A percentile compares a stretch with the other conserved stretches of the same genome.
These are phyloP conservation scores for Elongisporangium undulatum DNA, from an alignment of 352 stramenopile species.

Conservation along the genomic window DNA sequence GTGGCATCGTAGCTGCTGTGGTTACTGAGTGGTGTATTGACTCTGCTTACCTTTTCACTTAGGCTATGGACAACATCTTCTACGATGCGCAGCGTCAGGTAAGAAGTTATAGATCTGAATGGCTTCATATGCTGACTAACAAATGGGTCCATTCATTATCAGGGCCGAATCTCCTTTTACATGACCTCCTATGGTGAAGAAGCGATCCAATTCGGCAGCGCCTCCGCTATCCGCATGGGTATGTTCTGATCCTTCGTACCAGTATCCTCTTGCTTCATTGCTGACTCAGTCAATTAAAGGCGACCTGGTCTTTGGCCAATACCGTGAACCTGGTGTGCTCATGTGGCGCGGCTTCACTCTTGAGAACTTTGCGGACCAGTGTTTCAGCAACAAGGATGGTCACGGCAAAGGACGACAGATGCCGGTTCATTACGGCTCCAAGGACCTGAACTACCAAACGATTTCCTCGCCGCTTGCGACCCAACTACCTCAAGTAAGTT, in stretches of 20 bases:
- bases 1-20: background rate
- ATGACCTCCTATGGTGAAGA: conserved; percentile 95
- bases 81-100: conserved; percentile 95
- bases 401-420: conserved; percentile 97
- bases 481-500: conserved; percentile 91
- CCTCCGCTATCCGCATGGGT: conserved; percentile 80
- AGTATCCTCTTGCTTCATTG: background rate
- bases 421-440: conserved; percentile 97
- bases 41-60: conserved; percentile 5
- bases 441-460: conserved; percentile 95
- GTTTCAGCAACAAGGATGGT: conserved; percentile 95
- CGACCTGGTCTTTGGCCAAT: conserved; percentile 98
- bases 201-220: conserved; percentile 93
- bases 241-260: conserved; percentile 1
- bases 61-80: conserved; percentile 97
- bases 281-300: conserved; percentile 10
- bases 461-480: conserved; percentile 97
- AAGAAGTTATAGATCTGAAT: background rate
- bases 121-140: background rate
- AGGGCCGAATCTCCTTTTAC: conserved; percentile 97
- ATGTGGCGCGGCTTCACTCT: conserved; percentile 98
- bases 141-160: background rate
- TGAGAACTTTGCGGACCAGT: conserved; percentile 97
- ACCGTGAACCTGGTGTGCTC: conserved; percentile 95
- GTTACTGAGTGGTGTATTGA: background rate